Evolutionary conservation across 225 moss, liverwort and hornwort genomes (phyloP).

Genomic region (Polytrichum formosum): DNA sequence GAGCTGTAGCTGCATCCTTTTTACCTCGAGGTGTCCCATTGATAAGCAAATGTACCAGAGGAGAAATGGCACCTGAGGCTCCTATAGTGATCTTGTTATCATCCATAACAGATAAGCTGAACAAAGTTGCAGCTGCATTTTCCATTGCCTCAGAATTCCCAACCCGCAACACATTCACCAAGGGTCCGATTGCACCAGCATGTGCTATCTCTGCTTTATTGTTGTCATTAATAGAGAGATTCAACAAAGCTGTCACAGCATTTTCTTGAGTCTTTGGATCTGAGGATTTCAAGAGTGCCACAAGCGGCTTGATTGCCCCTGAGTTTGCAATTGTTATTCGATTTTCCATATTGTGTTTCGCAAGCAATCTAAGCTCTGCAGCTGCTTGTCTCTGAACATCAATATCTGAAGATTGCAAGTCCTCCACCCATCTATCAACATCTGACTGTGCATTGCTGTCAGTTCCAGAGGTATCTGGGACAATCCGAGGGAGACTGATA

Average conservation of each 20-base stretch:
- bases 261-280: constrained; percentile 89
- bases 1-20: constrained; percentile 94
- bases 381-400: constrained; percentile 68
- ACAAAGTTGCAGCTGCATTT: constrained; percentile 89
- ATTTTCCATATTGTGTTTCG: constrained; percentile 89
- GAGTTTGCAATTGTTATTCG: constrained; percentile 79
- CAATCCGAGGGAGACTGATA: constrained; percentile 63
- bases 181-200: constrained; percentile 81
- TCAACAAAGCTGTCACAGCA: constrained; percentile 89
- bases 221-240: constrained; percentile 97
- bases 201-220: constrained; percentile 95
- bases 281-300: constrained; percentile 58
- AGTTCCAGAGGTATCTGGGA: constrained; percentile 60
- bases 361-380: constrained; percentile 79
- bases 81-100: constrained; percentile 96
- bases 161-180: constrained; percentile 77
- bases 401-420: constrained; percentile 53
- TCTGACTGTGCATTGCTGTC: constrained; percentile 58
- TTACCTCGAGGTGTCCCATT: constrained; percentile 92
- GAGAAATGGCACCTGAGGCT: constrained; percentile 84
- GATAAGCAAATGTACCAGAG: constrained; percentile 82
- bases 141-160: constrained; percentile 92
- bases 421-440: constrained; percentile 70
- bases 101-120: constrained; percentile 93
- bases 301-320: constrained; percentile 82